Percentiles rank a stretch among this genome's conserved stretches.
These are phyloP conservation scores for Leccinum truebloodii DNA, from an alignment of 768 basidiomycete genomes.

Conservation along the genomic window DNA sequence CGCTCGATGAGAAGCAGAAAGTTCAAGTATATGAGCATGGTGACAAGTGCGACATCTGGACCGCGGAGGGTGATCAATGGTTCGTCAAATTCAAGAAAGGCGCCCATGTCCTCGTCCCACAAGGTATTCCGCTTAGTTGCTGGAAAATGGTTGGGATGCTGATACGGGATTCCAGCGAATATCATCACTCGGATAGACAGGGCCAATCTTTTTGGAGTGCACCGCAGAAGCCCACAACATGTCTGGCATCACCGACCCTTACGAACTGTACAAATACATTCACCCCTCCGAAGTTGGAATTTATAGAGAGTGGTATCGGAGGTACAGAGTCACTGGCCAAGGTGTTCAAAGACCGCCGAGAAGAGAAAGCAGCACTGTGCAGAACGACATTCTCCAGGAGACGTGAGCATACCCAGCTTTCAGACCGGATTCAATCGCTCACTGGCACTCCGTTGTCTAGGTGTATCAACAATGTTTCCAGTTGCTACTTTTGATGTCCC, in stretches of 20 bases:
- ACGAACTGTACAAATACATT: slow-evolving; percentile 95
- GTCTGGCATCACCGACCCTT: slow-evolving; percentile 97
- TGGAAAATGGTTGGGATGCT: slow-evolving; percentile 94
- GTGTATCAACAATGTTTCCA: slow-evolving; percentile 99
- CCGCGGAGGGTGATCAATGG: slow-evolving; percentile 90
- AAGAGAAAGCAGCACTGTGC: slow-evolving; percentile 86
- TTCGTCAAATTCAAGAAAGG: slow-evolving; percentile 99
- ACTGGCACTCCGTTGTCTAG: slow-evolving; percentile 38
- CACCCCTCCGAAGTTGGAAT: slow-evolving; percentile 98
- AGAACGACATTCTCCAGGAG: slow-evolving; percentile 98
- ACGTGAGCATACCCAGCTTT: slow-evolving; percentile 57
- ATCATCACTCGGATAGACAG: slow-evolving; percentile 95
- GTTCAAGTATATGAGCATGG: slow-evolving; percentile 93
- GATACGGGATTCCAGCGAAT: slow-evolving; percentile 96
- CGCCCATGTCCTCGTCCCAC: slow-evolving; percentile 83
- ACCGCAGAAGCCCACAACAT: slow-evolving; percentile 95
- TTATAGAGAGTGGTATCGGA: slow-evolving; percentile 96
- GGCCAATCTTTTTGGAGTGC: slow-evolving; percentile 84
- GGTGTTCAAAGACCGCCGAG: slow-evolving; percentile 99
- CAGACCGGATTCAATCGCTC: slow-evolving; percentile 5
- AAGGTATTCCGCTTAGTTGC: slow-evolving; percentile 96
- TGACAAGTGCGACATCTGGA: slow-evolving; percentile 96
- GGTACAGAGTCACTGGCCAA: slow-evolving; percentile 86
- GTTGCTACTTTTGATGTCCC: slow-evolving; percentile 90
- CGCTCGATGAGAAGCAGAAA: slow-evolving; percentile 83